Base-by-base conservation (phyloP, 768 basidiomycete genomes). In the Russula ochroleuca region DNA sequence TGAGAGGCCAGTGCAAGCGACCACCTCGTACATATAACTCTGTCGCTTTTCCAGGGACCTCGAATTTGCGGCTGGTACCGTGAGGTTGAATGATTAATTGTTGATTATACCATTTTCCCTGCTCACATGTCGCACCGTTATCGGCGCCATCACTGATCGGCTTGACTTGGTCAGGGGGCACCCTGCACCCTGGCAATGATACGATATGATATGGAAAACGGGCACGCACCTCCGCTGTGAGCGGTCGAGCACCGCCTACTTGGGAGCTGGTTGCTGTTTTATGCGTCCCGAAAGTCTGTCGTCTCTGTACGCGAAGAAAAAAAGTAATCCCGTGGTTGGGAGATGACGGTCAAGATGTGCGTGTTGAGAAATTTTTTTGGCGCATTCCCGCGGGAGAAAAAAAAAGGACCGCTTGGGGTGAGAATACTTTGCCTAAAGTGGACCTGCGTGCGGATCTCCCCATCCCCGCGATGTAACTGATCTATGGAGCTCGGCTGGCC, bases 171-270 rank as follows among this genome's bases (percentile, higher is more conserved):
- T 73, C n/a, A 68, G 71, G 61, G 75, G 10, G 43, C 35, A 35
- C 35, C 8, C 35, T 35, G 60, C 66, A 70, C 5, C 74, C 74
- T 2, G 72, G 73, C 60, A 48, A 75, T 61, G 47, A 68, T 60
- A 28, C 69, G 50, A 69, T 48, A 74, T 69, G 54, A 67, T 67
- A 52, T 70, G 72, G 35, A 35, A 35, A 35, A 35, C 35, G 35
- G 8, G 35, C 35, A 35, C 69, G 35, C 7, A 74, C 57, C 62
- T 75, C 74, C n/a, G 40, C 59, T 14, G 52, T 61, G 45, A 48
- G 45, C 21, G 13, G 28, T 58, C 37, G 23, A 58, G 57, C 47
- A 47, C 47, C 21, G 15, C 17, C 17, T 5, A 9, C 35, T 11
- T 58, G 25, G 35, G 57, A 37, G 21, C 21, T 25, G 48, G 21